Percentiles rank a stretch among this genome's conserved stretches.
These are phyloP conservation scores for Spizellomyces punctatus DNA, from an alignment of 192 early-diverging fungal species.

Conservation along the genomic window DNA sequence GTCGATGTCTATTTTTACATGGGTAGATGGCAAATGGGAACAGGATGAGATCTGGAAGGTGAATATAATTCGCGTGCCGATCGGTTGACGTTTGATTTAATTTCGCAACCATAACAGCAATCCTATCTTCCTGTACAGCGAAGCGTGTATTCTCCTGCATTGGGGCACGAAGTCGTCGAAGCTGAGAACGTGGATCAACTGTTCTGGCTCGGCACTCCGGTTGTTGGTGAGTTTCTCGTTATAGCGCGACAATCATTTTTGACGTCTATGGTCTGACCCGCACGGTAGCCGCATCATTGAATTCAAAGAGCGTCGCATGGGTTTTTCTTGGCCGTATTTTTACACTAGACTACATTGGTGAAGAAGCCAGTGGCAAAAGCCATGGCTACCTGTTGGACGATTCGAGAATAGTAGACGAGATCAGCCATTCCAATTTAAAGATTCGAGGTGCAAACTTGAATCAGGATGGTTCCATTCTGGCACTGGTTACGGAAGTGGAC, in stretches of 20 bases:
- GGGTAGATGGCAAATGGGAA: slow-evolving; percentile 19
- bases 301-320: slow-evolving; percentile 12
- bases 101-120: background rate
- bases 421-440: background rate
- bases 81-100: background rate
- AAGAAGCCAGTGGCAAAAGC: background rate
- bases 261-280: too few species aligned
- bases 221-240: slow-evolving; percentile 14
- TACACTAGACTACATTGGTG: slow-evolving; percentile 19
- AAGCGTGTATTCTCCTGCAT: slow-evolving; percentile 9
- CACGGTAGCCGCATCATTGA: background rate
- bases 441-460: slow-evolving; percentile 14
- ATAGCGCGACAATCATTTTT: too few species aligned
- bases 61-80: background rate
- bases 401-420: background rate
- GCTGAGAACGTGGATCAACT: slow-evolving; percentile 1
- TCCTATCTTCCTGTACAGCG: background rate
- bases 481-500: slow-evolving; percentile 10
- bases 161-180: slow-evolving; percentile 27
- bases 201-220: slow-evolving; percentile 14
- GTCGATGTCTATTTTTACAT: slow-evolving; percentile 19
- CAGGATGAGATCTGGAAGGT: slow-evolving; percentile 26
- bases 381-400: slow-evolving; percentile 29
- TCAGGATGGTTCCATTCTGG: slow-evolving; percentile 10
- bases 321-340: slow-evolving; percentile 23